Percentiles rank a stretch among this genome's conserved stretches.
Conservation (phyloP, 345 rosid genomes). For the Sonneratia caseolaris region DNA sequence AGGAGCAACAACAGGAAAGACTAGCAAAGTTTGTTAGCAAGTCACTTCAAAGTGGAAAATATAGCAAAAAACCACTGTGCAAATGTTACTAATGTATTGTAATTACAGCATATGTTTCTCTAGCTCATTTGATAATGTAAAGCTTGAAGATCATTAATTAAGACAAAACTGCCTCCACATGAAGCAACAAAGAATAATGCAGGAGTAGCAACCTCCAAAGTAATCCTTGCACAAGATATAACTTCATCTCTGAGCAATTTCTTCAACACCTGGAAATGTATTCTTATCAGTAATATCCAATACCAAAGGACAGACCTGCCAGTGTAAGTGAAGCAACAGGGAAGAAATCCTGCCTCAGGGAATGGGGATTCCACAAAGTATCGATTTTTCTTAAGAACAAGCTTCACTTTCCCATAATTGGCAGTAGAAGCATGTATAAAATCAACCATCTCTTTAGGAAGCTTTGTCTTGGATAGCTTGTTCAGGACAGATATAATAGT, state of each 20-base stretch:
- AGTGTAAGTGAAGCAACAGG: constrained; percentile 1
- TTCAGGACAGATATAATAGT: constrained; percentile 74
- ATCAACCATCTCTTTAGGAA: constrained; percentile 83
- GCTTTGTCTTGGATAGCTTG: constrained; percentile 85
- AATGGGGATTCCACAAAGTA: constrained; percentile 90
- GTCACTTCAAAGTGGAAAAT: neutral
- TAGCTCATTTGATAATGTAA: neutral
- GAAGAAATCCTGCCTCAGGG: constrained; percentile 53
- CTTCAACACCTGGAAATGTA: constrained; percentile 56
- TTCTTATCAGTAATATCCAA: neutral
- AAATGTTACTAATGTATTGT: neutral
- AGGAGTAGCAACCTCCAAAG: constrained; percentile 42
- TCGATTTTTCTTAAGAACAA: constrained; percentile 83
- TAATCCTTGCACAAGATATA: constrained; percentile 56
- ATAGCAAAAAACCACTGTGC: neutral
- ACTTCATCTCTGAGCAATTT: constrained; percentile 62
- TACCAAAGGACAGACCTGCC: neutral
- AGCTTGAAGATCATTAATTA: neutral
- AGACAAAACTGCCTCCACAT: neutral
- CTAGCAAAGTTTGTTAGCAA: neutral
- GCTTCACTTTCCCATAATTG: constrained; percentile 96
- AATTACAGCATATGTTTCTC: neutral
- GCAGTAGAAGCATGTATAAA: constrained; percentile 83
- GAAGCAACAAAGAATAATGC: neutral
- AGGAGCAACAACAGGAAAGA: neutral